Conservation (phyloP, 495 filamentous ascomycete species). For the Penicillium odoratum region DNA sequence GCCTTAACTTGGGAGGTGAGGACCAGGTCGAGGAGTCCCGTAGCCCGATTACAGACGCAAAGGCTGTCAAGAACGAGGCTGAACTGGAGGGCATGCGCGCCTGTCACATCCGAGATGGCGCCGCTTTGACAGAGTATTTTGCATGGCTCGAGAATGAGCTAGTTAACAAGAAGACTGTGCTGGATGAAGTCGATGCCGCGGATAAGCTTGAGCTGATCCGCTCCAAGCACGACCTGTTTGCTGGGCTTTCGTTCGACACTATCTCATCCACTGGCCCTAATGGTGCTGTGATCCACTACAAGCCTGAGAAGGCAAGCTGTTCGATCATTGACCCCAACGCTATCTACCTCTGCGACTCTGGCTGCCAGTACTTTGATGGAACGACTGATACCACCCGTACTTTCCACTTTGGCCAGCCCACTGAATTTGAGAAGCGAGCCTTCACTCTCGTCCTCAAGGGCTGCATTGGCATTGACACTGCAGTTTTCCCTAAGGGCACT, state of each 20-base stretch:
- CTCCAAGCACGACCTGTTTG: conserved; percentile 78
- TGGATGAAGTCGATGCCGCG: conserved; percentile 89
- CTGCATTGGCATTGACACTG: conserved; percentile 85
- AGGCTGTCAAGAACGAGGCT: conserved; percentile 93
- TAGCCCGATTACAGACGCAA: conserved; percentile 88
- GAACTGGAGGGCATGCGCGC: conserved; percentile 92
- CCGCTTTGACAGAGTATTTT: conserved; percentile 89
- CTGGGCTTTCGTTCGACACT: conserved; percentile 90
- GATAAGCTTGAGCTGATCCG: conserved; percentile 87
- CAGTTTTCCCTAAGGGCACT: conserved; percentile 92
- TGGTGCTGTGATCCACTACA: conserved; percentile 97
- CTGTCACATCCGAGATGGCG: conserved; percentile 94
- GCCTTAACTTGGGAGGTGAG: conserved; percentile 83
- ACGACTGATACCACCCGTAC: conserved; percentile 97
- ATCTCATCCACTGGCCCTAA: conserved; percentile 96
- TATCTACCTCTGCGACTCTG: conserved; percentile 96
- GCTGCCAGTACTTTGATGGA: conserved; percentile 91
- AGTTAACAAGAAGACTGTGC: conserved; percentile 62
- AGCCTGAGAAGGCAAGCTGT: conserved; percentile 81
- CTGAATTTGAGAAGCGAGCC: conserved; percentile 80
- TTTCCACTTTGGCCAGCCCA: conserved; percentile 86
- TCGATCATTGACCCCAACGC: conserved; percentile 80
- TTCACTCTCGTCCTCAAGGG: conserved; percentile 97
- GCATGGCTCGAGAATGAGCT: conserved; percentile 95
- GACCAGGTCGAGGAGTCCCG: conserved; percentile 81